Percentiles rank a stretch among this genome's conserved stretches.
Conservation (phyloP, 2,329 filamentous ascomycete genomes). For the Akanthomyces muscarius region DNA sequence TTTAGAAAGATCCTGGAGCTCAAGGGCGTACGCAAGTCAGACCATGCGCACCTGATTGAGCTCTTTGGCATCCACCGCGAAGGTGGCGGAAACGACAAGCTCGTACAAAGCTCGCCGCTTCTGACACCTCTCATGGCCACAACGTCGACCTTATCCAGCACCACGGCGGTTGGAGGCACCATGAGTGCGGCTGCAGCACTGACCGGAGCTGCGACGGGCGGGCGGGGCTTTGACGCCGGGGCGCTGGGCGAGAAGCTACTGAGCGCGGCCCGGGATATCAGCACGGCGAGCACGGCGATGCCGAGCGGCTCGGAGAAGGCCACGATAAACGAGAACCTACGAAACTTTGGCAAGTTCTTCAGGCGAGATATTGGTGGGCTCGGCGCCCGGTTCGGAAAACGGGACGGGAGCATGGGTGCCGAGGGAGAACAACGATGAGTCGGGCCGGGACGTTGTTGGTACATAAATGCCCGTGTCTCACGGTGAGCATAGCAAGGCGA, state of each 20-base stretch:
- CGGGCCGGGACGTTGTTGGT: not conserved
- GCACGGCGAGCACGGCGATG: slow-evolving; percentile 40
- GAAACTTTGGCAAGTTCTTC: slow-evolving; percentile 96
- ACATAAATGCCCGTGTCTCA: not conserved
- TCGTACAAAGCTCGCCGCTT: slow-evolving; percentile 67
- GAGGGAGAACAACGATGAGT: slow-evolving; percentile 26
- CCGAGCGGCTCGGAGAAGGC: slow-evolving; percentile 52
- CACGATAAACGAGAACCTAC: slow-evolving; percentile 87
- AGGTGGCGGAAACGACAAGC: slow-evolving; percentile 64
- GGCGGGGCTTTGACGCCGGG: slow-evolving; percentile 69
- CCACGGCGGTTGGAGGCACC: slow-evolving; percentile 32
- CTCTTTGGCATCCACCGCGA: slow-evolving; percentile 79
- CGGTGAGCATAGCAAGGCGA: not conserved
- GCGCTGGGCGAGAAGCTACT: slow-evolving; percentile 83
- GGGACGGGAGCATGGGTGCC: slow-evolving; percentile 40
- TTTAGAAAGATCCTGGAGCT: slow-evolving; percentile 95
- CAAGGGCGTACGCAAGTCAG: slow-evolving; percentile 83
- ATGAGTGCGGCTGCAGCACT: slow-evolving; percentile 43
- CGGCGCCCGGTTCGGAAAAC: slow-evolving; percentile 67
- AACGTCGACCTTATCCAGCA: slow-evolving; percentile 33
- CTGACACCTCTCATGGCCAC: slow-evolving; percentile 60
- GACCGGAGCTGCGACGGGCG: slow-evolving; percentile 30
- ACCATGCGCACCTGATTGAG: slow-evolving; percentile 79
- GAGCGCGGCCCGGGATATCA: slow-evolving; percentile 82
- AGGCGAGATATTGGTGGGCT: slow-evolving; percentile 77